Conservation (phyloP, 1,139 yeast genomes). For the Saccharomyces hybrid region DNA sequence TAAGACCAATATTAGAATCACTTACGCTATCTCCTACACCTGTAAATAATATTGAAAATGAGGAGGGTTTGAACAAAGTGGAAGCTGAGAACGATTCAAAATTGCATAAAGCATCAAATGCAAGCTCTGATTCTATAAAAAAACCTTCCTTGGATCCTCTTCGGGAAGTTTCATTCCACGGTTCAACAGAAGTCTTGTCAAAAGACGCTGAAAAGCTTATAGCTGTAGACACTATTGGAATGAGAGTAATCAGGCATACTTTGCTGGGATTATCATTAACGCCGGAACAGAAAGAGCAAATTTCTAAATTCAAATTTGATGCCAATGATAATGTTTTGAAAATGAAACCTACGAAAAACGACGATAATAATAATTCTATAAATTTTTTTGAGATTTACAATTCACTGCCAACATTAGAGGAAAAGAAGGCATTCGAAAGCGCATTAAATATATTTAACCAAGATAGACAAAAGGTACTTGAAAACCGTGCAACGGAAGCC, state of each 20-base stretch:
- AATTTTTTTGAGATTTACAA: constrained; percentile 64
- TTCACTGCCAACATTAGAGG: constrained; percentile 42
- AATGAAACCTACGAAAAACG: constrained; percentile 18
- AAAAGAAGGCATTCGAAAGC: constrained; percentile 50
- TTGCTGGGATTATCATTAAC: too few relatives aligned
- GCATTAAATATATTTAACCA: constrained; percentile 62
- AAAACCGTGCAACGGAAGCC: constrained; percentile 72
- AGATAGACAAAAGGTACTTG: constrained; percentile 68
- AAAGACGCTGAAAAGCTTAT: constrained; percentile 51
- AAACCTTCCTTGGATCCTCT: constrained; percentile 5
- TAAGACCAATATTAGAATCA: constrained; percentile 6
- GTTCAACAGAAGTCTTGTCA: constrained; percentile 33
- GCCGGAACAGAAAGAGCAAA: constrained; percentile 29
- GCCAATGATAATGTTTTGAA: constrained; percentile 23
- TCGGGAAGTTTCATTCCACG: constrained; percentile 12
- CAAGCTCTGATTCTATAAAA: neutral
- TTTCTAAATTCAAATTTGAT: constrained; percentile 37
- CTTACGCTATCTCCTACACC: neutral
- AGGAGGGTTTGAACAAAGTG: neutral
- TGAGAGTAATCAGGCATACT: constrained; percentile 77
- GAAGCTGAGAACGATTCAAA: neutral
- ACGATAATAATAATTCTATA: constrained; percentile 34
- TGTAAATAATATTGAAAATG: neutral
- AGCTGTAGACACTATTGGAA: constrained; percentile 72
- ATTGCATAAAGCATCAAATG: neutral